Conservation (phyloP, 345 rosid genomes). For the Abelmoschus esculentus region DNA sequence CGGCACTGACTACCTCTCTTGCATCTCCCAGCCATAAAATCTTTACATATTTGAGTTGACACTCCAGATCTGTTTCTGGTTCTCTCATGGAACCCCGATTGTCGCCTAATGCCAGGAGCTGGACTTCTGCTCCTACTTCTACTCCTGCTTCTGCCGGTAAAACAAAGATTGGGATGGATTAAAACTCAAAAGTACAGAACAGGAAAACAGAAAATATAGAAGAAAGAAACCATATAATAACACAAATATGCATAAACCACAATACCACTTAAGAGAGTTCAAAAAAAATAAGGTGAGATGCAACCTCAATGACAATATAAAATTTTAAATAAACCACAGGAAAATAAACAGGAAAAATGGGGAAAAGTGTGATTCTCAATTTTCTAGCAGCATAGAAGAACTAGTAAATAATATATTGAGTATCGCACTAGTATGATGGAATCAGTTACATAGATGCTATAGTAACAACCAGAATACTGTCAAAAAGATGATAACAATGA, state of each 20-base stretch:
- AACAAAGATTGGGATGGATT: background rate
- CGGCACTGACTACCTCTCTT: no score
- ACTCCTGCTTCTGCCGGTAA: no score
- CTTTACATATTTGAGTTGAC: no score
- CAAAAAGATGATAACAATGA: background rate
- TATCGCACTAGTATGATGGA: background rate
- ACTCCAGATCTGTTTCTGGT: no score
- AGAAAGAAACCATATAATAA: background rate
- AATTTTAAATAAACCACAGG: background rate
- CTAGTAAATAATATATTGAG: background rate
- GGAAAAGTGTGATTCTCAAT: background rate
- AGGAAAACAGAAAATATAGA: background rate
- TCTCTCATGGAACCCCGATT: no score
- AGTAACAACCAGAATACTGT: background rate
- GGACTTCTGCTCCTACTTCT: no score
- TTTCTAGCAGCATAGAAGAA: background rate
- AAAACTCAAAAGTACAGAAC: background rate
- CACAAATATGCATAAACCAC: background rate
- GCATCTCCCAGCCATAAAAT: no score
- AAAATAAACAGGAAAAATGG: background rate
- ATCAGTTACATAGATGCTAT: background rate
- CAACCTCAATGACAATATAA: background rate
- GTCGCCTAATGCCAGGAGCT: no score
- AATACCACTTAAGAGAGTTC: background rate
- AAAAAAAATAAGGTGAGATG: background rate